A percentile compares a stretch with the other conserved stretches of the same genome.
Conservation (phyloP, 768 basidiomycete genomes). For the Tricholomella constricta region DNA sequence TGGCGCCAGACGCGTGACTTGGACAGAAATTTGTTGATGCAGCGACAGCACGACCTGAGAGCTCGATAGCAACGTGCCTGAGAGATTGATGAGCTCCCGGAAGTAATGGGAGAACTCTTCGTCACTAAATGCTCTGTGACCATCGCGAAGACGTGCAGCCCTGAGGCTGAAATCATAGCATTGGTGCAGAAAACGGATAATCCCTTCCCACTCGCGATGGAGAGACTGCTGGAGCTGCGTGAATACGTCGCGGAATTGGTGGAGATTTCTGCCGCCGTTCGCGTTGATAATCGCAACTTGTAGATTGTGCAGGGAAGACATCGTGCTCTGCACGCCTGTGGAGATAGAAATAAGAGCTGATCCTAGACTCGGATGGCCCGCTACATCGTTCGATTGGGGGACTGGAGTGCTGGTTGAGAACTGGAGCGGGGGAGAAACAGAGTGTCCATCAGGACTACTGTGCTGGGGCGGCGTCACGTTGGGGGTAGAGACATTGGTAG, state of each 20-base stretch:
- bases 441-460: neutral
- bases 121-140: neutral
- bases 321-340: conserved; percentile 2
- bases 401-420: neutral
- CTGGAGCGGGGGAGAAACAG: neutral
- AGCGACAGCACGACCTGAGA: neutral
- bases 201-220: conserved; percentile 2
- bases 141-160: neutral
- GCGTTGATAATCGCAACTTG: conserved; percentile 11
- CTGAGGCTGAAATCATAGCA: conserved; percentile 10
- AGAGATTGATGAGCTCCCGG: neutral
- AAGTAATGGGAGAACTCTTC: conserved; percentile 6
- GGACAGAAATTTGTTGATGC: neutral
- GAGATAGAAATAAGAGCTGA: neutral
- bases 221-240: conserved; percentile 1
- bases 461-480: neutral
- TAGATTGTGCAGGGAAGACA: conserved; percentile 7
- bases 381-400: neutral
- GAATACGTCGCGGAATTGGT: neutral
- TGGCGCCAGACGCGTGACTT: neutral
- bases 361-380: neutral
- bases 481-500: too few relatives aligned
- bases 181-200: neutral
- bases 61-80: neutral
- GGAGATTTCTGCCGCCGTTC: conserved; percentile 2